Conservation (phyloP, 2,329 filamentous ascomycete species). For the Escovopsis sp. region DNA sequence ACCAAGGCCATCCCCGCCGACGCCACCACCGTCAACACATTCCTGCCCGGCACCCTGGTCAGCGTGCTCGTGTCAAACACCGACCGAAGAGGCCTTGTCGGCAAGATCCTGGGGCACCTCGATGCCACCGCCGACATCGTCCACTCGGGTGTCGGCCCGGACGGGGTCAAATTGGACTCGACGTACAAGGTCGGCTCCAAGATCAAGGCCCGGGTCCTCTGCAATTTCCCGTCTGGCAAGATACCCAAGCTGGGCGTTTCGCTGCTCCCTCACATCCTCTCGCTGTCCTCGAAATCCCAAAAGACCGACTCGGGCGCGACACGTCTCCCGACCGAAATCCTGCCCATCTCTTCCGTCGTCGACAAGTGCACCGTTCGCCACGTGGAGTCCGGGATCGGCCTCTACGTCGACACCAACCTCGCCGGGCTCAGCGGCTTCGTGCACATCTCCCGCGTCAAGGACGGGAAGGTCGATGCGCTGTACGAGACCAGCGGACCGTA, state of each 20-base stretch:
- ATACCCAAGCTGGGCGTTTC: slow-evolving; percentile 79
- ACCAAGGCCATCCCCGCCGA: slow-evolving; percentile 51
- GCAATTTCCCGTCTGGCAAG: slow-evolving; percentile 67
- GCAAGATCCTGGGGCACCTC: slow-evolving; percentile 83
- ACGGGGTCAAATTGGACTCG: slow-evolving; percentile 54
- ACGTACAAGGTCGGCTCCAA: slow-evolving; percentile 72
- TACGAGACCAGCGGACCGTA: slow-evolving; percentile 64
- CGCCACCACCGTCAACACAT: slow-evolving; percentile 77
- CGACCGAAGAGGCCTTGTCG: slow-evolving; percentile 58
- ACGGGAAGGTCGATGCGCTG: slow-evolving; percentile 75
- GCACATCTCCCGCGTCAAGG: slow-evolving; percentile 84
- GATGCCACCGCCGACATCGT: slow-evolving; percentile 84
- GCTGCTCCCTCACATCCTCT: slow-evolving; percentile 67
- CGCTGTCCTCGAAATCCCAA: slow-evolving; percentile 35
- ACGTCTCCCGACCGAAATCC: slow-evolving; percentile 37
- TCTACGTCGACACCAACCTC: slow-evolving; percentile 58
- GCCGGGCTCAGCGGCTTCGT: slow-evolving; percentile 68
- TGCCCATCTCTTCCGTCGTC: slow-evolving; percentile 61
- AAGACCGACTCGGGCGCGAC: slow-evolving; percentile 20
- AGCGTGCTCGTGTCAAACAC: slow-evolving; percentile 72
- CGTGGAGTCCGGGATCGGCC: slow-evolving; percentile 65
- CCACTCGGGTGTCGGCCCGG: slow-evolving; percentile 65
- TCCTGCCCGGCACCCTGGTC: slow-evolving; percentile 81
- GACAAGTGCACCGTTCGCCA: slow-evolving; percentile 66
- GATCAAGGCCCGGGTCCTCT: slow-evolving; percentile 74